Percentiles rank a stretch among this genome's conserved stretches.
Conservation (phyloP, 306 rosid genomes). For the Lathyrus aphaca region DNA sequence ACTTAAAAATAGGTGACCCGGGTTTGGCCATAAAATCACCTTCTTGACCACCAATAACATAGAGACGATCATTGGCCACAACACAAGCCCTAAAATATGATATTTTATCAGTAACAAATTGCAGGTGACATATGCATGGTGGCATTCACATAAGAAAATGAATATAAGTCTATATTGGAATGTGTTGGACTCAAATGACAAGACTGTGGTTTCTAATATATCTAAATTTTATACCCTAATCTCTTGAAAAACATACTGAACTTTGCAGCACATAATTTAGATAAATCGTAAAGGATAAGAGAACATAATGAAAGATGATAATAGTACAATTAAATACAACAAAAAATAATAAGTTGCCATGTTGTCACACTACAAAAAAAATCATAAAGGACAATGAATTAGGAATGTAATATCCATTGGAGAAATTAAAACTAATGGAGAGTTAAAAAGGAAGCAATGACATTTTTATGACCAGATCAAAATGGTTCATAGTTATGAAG, state of each 20-base stretch:
- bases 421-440: conserved; percentile 18
- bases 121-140: conserved; percentile 25
- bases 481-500: conserved; percentile 6
- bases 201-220: not conserved
- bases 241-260: conserved; percentile 1
- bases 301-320: conserved; percentile 20
- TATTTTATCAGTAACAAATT: conserved; percentile 15
- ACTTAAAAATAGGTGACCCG: conserved; percentile 92
- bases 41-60: conserved; percentile 95
- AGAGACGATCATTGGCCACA: conserved; percentile 76
- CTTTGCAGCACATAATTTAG: conserved; percentile 6
- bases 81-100: conserved; percentile 69
- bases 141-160: conserved; percentile 37
- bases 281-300: conserved; percentile 11
- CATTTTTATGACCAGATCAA: conserved; percentile 24
- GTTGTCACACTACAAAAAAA: conserved; percentile 16
- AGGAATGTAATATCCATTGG: conserved; percentile 9
- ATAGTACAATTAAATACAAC: conserved; percentile 7
- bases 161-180: conserved; percentile 13
- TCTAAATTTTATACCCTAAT: conserved; percentile 6
- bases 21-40: conserved; percentile 99
- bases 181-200: conserved; percentile 6
- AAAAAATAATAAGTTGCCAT: conserved; percentile 25
- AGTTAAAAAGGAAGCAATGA: conserved; percentile 7
- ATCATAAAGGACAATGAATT: conserved; percentile 22